These are phyloP conservation scores for Melanogaster broomeanus DNA, from an alignment of 768 basidiomycete species.

Conservation along the genomic window DNA sequence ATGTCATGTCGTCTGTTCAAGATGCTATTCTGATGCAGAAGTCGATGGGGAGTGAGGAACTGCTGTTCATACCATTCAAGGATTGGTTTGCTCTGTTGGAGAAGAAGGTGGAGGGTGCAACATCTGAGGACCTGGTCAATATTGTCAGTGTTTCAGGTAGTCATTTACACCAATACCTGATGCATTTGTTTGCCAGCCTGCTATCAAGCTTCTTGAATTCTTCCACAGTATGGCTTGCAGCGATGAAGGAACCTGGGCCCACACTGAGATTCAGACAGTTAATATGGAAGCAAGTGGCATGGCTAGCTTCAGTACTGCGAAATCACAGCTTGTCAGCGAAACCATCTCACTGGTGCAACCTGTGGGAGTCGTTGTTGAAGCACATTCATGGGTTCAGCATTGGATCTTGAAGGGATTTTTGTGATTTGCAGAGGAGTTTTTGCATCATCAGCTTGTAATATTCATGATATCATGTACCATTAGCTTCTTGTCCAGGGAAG, in stretches of 20 bases:
- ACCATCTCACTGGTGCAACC: slow-evolving; percentile 14
- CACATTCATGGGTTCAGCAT: slow-evolving; percentile 18
- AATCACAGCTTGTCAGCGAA: slow-evolving; percentile 10
- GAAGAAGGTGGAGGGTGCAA: no score
- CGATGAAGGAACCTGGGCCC: not conserved
- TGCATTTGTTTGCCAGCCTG: slow-evolving; percentile 23
- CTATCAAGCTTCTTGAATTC: no score
- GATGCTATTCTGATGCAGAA: slow-evolving; percentile 15
- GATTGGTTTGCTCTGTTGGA: slow-evolving; percentile 35
- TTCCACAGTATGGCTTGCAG: slow-evolving; percentile 18
- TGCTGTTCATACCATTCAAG: slow-evolving; percentile 24
- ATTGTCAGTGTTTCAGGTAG: slow-evolving; percentile 2
- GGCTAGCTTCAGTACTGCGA: no score
- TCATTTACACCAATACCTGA: no score
- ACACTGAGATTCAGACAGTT: no score
- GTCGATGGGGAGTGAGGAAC: slow-evolving; percentile 2
- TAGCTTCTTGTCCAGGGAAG: no score
- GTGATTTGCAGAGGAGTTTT: no score
- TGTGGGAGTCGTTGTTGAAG: slow-evolving; percentile 12
- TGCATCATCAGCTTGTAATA: no score
- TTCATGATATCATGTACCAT: no score
- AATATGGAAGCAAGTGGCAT: slow-evolving; percentile 4
- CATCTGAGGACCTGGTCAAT: slow-evolving; percentile 2
- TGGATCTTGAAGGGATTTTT: slow-evolving; percentile 22
- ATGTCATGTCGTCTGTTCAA: slow-evolving; percentile 25